These are phyloP conservation scores for Pseudocercospora vitis DNA, from an alignment of 2,329 filamentous ascomycete species.

Conservation along the genomic window DNA sequence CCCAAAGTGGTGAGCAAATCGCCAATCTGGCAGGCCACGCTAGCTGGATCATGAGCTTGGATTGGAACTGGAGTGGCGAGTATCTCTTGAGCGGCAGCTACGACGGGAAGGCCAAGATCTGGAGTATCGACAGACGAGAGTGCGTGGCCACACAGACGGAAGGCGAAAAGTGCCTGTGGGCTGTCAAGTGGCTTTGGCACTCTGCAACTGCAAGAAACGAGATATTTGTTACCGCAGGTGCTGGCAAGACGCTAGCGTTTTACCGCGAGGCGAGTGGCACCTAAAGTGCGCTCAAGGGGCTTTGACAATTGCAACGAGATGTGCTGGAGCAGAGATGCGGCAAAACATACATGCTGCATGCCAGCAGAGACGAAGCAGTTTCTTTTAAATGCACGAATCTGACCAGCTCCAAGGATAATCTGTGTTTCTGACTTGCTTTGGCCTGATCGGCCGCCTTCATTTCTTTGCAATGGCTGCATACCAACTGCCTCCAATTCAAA, in stretches of 20 bases:
- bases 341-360: neutral
- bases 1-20: conserved; percentile 87
- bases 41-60: conserved; percentile 85
- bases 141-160: conserved; percentile 95
- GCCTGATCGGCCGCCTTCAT: too few relatives aligned
- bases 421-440: too few relatives aligned
- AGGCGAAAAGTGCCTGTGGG: conserved; percentile 78
- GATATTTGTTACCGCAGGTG: conserved; percentile 76
- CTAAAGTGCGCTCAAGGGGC: conserved; percentile 37
- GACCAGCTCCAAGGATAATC: too few relatives aligned
- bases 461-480: too few relatives aligned
- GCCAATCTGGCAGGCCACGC: conserved; percentile 77
- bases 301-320: conserved; percentile 2
- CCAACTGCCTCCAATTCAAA: too few relatives aligned
- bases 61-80: conserved; percentile 93
- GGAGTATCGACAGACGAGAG: conserved; percentile 78
- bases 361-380: neutral
- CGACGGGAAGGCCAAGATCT: conserved; percentile 93
- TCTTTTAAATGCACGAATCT: neutral
- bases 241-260: conserved; percentile 73
- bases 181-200: conserved; percentile 80
- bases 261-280: conserved; percentile 79
- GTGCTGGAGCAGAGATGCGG: neutral
- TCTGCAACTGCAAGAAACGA: conserved; percentile 56
- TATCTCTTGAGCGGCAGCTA: conserved; percentile 80